Evolutionary conservation across 176 grass and related monocot genomes (phyloP).

Genomic region (Avena atlantica): DNA sequence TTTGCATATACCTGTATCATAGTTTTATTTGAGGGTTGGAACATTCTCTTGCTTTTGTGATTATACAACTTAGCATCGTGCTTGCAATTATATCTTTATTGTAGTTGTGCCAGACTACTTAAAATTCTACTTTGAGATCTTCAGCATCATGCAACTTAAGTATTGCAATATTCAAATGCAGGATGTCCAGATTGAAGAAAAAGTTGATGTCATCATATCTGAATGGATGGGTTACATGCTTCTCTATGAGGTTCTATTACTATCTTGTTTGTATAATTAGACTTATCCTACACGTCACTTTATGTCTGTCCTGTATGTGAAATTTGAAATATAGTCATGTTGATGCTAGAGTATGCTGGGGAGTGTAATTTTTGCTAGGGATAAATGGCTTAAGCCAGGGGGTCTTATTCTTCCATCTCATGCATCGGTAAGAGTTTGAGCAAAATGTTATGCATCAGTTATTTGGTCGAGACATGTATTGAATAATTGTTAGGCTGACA

Average conservation of each 20-base stretch:
- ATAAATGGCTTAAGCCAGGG: constrained; percentile 98
- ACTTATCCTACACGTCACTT: constrained; percentile 1
- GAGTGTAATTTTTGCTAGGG: constrained; percentile 95
- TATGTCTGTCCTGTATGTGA: constrained; percentile 11
- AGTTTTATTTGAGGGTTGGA: background rate
- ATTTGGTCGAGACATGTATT: constrained; percentile 27
- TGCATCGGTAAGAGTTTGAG: constrained; percentile 68
- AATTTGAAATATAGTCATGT: constrained; percentile 43
- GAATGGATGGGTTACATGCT: constrained; percentile 99
- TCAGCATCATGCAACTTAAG: constrained; percentile 2
- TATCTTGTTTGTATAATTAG: constrained; percentile 20
- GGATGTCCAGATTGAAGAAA: constrained; percentile 95
- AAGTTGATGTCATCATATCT: constrained; percentile 97
- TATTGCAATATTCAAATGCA: constrained; percentile 43
- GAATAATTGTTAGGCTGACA: constrained; percentile 35
- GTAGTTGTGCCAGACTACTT: constrained; percentile 5
- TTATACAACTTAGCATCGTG: background rate
- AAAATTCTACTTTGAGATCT: constrained; percentile 26
- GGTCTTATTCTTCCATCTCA: constrained; percentile 99
- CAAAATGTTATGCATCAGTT: background rate
- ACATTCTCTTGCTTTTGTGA: background rate
- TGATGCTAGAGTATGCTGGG: constrained; percentile 86
- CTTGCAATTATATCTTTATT: constrained; percentile 23
- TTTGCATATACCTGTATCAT: constrained; percentile 24
- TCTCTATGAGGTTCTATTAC: constrained; percentile 77